Conservation (phyloP, 768 basidiomycete species). For the Termitomyces sp. region DNA sequence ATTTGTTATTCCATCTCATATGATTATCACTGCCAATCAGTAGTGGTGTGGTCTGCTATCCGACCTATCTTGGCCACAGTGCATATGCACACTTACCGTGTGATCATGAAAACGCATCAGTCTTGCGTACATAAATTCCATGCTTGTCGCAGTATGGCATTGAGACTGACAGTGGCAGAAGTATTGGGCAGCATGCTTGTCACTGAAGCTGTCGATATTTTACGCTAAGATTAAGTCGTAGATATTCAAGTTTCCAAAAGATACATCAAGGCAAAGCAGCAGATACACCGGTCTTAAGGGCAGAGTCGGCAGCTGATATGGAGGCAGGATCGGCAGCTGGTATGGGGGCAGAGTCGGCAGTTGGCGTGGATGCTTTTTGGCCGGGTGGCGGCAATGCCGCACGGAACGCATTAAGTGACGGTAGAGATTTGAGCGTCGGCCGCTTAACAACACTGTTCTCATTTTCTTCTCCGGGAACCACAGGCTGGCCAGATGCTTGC, state of each 20-base stretch:
- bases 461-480: constrained; percentile 43
- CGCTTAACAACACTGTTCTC: constrained; percentile 20
- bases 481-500: constrained; percentile 41
- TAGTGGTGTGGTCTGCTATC: neutral
- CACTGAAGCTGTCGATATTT: neutral
- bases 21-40: neutral
- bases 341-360: neutral
- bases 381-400: neutral
- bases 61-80: neutral
- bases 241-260: neutral
- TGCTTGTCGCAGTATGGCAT: neutral
- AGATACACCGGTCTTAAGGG: constrained; percentile 20
- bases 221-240: constrained; percentile 2
- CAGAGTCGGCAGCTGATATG: constrained; percentile 4
- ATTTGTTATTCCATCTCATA: neutral
- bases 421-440: constrained; percentile 16
- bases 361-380: constrained; percentile 6
- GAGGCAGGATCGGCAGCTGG: too few relatives aligned
- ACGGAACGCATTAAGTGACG: constrained; percentile 21
- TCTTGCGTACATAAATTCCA: neutral
- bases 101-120: neutral
- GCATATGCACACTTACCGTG: neutral
- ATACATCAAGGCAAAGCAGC: constrained; percentile 21
- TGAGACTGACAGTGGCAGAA: neutral
- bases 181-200: neutral